These are phyloP conservation scores for Annulohypoxylon truncatum DNA, from an alignment of 2,329 filamentous ascomycete genomes.

Conservation along the genomic window DNA sequence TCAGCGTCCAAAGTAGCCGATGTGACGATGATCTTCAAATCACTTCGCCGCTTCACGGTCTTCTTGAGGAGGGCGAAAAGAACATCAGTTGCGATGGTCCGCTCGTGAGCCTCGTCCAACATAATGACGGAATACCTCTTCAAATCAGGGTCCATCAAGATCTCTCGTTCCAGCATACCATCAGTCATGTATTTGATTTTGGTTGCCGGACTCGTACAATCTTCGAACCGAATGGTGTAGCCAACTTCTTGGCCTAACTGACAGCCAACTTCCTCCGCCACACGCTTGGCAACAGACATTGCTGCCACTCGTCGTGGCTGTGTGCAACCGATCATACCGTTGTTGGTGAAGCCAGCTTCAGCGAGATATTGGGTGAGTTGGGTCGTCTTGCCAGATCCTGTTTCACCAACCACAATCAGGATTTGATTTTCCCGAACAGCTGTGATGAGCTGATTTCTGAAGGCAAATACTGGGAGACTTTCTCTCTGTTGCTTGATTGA, in stretches of 20 bases:
- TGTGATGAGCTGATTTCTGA: slow-evolving; percentile 87
- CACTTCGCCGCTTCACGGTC: slow-evolving; percentile 83
- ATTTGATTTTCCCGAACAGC: slow-evolving; percentile 90
- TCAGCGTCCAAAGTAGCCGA: slow-evolving; percentile 96
- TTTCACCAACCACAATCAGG: slow-evolving; percentile 96
- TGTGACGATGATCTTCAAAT: slow-evolving; percentile 95
- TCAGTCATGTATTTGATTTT: slow-evolving; percentile 99
- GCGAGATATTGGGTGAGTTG: slow-evolving; percentile 96
- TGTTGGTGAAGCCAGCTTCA: slow-evolving; percentile 88
- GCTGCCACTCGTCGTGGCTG: slow-evolving; percentile 97
- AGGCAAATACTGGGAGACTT: slow-evolving; percentile 87
- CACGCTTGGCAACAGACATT: slow-evolving; percentile 97
- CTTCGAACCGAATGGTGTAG: slow-evolving; percentile 97
- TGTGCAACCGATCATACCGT: slow-evolving; percentile 93
- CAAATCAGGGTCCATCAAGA: slow-evolving; percentile 89
- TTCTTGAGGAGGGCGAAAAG: slow-evolving; percentile 95
- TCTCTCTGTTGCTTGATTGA: slow-evolving; percentile 96
- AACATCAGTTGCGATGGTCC: slow-evolving; percentile 95
- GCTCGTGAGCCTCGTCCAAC: slow-evolving; percentile 97
- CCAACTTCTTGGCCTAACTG: slow-evolving; percentile 91
- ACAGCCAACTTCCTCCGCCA: slow-evolving; percentile 94
- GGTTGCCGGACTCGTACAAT: slow-evolving; percentile 86
- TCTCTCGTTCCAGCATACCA: slow-evolving; percentile 96
- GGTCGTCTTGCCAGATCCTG: slow-evolving; percentile 96
- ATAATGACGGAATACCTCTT: slow-evolving; percentile 95